Conservation (phyloP, 1,284 basidiomycete genomes). For the Vanrija pseudolonga region DNA sequence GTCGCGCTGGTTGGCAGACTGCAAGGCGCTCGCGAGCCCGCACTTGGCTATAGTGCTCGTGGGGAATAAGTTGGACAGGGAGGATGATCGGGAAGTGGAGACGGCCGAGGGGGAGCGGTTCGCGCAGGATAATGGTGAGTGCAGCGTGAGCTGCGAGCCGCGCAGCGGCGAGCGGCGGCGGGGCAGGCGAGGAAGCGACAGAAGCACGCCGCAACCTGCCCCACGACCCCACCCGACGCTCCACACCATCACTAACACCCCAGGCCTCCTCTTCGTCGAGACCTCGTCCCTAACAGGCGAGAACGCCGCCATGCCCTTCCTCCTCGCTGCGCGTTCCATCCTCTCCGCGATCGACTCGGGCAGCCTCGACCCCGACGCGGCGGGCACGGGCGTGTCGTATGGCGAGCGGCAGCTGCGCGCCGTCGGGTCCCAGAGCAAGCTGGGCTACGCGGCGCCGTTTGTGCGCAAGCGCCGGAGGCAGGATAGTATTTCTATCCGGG, state of each 20-base stretch:
- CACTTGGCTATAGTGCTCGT: constrained; percentile 87
- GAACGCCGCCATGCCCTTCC: constrained; percentile 89
- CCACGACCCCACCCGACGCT: not conserved
- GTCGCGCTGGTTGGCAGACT: constrained; percentile 85
- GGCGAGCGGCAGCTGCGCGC: constrained; percentile 86
- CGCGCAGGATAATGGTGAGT: constrained; percentile 85
- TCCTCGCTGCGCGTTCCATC: constrained; percentile 83
- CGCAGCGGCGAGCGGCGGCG: not conserved
- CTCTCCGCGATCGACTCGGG: constrained; percentile 91
- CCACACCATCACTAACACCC: not conserved
- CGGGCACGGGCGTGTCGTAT: constrained; percentile 91
- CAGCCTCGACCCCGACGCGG: constrained; percentile 82
- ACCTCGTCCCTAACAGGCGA: constrained; percentile 87
- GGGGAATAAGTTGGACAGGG: constrained; percentile 91
- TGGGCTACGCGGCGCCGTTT: constrained; percentile 3
- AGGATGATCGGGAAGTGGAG: constrained; percentile 91
- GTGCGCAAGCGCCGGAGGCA: constrained; percentile 4
- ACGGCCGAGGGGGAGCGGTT: constrained; percentile 89
- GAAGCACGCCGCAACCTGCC: no score
- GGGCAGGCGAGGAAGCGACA: not conserved
- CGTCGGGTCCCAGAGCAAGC: constrained; percentile 55
- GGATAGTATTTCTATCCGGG: constrained; percentile 17
- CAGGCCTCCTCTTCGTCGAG: constrained; percentile 88
- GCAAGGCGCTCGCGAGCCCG: constrained; percentile 75
- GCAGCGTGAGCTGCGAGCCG: not conserved